These are phyloP conservation scores for Pseudogymnoascus sp. DNA, from an alignment of 2,329 filamentous ascomycete species.

Conservation along the genomic window DNA sequence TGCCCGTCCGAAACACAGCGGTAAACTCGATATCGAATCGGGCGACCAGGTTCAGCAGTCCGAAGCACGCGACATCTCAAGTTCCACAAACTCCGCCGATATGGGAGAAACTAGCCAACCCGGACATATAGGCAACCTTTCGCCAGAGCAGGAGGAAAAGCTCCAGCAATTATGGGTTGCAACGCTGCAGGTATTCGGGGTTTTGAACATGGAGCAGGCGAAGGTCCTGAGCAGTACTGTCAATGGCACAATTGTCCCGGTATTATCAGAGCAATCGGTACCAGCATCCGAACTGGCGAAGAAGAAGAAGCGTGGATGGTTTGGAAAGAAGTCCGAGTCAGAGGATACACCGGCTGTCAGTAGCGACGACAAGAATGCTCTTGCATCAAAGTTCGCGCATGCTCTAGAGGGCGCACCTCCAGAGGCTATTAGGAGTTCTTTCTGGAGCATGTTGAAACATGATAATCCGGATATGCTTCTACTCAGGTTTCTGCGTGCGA, in stretches of 20 bases:
- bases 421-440: conserved; percentile 68
- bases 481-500: conserved; percentile 75
- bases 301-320: conserved; percentile 67
- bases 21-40: conserved; percentile 3
- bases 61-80: neutral
- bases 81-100: conserved; percentile 13
- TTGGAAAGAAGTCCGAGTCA: conserved; percentile 54
- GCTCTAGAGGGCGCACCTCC: conserved; percentile 70
- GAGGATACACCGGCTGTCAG: conserved; percentile 35
- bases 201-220: conserved; percentile 36
- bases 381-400: conserved; percentile 77
- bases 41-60: neutral
- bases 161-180: conserved; percentile 79
- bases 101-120: conserved; percentile 45
- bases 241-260: conserved; percentile 15
- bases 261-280: conserved; percentile 19
- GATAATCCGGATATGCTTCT: conserved; percentile 85
- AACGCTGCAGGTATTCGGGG: conserved; percentile 68
- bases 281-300: conserved; percentile 52
- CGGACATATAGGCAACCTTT: conserved; percentile 79
- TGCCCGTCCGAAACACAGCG: neutral
- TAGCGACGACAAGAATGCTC: conserved; percentile 83
- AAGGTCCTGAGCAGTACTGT: conserved; percentile 23
- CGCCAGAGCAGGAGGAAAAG: conserved; percentile 81
- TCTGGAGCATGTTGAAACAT: conserved; percentile 93